Evolutionary conservation across 768 basidiomycete species (phyloP), one percentile per base, ranked within the genome.

Genomic region (Rhodosporidiobolus sp.): DNA sequence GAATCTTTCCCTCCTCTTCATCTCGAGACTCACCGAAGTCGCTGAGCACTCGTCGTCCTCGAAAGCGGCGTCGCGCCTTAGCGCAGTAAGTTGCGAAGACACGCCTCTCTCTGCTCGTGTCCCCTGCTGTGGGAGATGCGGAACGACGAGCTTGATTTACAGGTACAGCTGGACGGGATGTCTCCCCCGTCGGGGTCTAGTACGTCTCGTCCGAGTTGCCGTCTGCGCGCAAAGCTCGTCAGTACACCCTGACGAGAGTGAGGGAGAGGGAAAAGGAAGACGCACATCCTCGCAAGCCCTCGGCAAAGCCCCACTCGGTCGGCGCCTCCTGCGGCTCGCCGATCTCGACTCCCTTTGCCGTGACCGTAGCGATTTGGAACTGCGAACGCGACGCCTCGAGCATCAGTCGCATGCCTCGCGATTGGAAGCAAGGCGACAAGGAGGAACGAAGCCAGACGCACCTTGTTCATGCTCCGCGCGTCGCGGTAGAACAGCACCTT

Each of bases 301-400:
- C 95, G 24, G 94, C 95, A 79, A 97, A 98, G 46, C 84, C 83
- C 96, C 96, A 99, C 32, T 87, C 82, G 2, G 95, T 96, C 73
- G 89, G 86, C 9, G 91, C 82, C 54, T 85, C 83, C 73, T 87
- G 85, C 38, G 92, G 87, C 72, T 92, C 92, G 1, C 91, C 90
- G 69, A 99, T 91, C 16, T 81, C 82, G 43, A 89, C 86, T 2
- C 95, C 94, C 6, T 86, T 83, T 26, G 83, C 87, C 0, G 90
- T 93, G 77, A 98, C 87, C 1, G 86, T 92, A 9, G 93, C 94
- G 68, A 98, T 86, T 94, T 98, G 95, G 83, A 89, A 98, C 95
- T 97, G 80, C 2, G 67, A 46, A 20, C 10, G 3, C 16, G 50
- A 60, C 9, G 12, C 1, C 46, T n/a, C 32, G 60, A 17, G 7